Evolutionary conservation across 169 alveolate species (phyloP).

Genomic region (Plasmodium malariae): DNA sequence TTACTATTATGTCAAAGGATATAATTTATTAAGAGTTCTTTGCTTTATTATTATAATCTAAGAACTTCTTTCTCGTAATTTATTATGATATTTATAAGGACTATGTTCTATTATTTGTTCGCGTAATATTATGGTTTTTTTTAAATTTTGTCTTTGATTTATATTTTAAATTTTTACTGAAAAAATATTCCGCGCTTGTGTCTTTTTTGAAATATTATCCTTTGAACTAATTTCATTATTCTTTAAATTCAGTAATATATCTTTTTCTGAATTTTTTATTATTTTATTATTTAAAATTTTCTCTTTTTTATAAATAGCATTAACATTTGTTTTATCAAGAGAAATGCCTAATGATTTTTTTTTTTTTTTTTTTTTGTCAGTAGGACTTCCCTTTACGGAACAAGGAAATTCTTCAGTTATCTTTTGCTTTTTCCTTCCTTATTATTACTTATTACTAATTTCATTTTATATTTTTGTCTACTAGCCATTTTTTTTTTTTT

Average conservation of each 20-base stretch:
- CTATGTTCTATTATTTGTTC: too few species aligned
- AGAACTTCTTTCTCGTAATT: slow-evolving; percentile 1
- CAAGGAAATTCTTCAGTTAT: slow-evolving; percentile 12
- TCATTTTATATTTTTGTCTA: slow-evolving; percentile 47
- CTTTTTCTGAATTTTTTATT: slow-evolving; percentile 27
- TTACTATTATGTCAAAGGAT: not conserved
- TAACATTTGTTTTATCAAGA: not conserved
- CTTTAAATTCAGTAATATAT: slow-evolving; percentile 12
- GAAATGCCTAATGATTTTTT: slow-evolving; percentile 20
- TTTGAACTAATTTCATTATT: slow-evolving; percentile 15
- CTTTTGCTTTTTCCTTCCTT: slow-evolving; percentile 8
- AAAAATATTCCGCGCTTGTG: slow-evolving; percentile 2
- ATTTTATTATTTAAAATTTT: not conserved
- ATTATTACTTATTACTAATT: too few species aligned
- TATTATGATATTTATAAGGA: not conserved
- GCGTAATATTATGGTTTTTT: too few species aligned
- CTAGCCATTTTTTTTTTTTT: slow-evolving; percentile 61
- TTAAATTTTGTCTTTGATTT: slow-evolving; percentile 10
- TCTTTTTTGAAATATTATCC: not conserved
- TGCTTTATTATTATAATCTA: slow-evolving; percentile 1
- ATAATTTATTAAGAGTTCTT: slow-evolving; percentile 5
- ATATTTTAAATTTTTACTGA: slow-evolving; percentile 8
- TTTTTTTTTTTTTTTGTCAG: slow-evolving; percentile 18
- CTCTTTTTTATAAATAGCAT: slow-evolving; percentile 9
- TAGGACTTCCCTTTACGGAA: slow-evolving; percentile 26